Base-by-base conservation (phyloP, 768 basidiomycete species). In the Psilocybe subaeruginosa region DNA sequence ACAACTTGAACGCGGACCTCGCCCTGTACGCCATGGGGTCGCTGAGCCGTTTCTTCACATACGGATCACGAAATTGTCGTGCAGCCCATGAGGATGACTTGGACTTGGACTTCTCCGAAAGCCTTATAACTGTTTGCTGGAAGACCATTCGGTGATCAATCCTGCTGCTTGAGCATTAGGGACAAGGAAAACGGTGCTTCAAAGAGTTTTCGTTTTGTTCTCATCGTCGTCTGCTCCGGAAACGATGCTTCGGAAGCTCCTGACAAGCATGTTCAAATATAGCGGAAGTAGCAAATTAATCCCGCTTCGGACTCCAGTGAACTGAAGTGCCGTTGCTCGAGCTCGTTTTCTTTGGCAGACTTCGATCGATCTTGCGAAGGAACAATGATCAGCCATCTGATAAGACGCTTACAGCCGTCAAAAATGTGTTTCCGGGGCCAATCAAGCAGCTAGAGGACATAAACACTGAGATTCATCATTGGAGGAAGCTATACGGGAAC, bases 1-100 rank as follows among this genome's bases (percentile, higher is more conserved):
- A 73, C 14, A 98, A 86, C 76, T 98, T 98, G 81, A 92, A 97
- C 3, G 95, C 94, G 11, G 94, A 91, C 50, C 97, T 87, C 0
- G 96, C 89, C 27, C 95, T 89, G 73, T 87, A 97, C 9, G 79
- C 68, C 35, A 77, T 70, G 0, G 78, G 69, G 53, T 77, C 73
- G 41, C 62, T 56, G 43, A 70, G 54, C 30, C 89, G 86, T 54
- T 65, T 68, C 76, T 85, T 86, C 31, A 93, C 85, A 68, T 86
- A 92, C 0, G 89, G 90, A 68, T 94, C 92, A 11, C 80, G 76
- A 51, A 72, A 80, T 70, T 94, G 92, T 30, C 92, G 80, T 0
- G 84, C 73, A 11, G 93, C 80, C 92, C 92, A 94, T 53, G 77
- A 77, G 0, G 86, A 82, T 0, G 86, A 85, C 8, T 68, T 66